Evolutionary conservation across 139 green algal species (phyloP), one percentile per base, ranked within the genome.

Genomic region (Chlamydomonas sphaeroides): DNA sequence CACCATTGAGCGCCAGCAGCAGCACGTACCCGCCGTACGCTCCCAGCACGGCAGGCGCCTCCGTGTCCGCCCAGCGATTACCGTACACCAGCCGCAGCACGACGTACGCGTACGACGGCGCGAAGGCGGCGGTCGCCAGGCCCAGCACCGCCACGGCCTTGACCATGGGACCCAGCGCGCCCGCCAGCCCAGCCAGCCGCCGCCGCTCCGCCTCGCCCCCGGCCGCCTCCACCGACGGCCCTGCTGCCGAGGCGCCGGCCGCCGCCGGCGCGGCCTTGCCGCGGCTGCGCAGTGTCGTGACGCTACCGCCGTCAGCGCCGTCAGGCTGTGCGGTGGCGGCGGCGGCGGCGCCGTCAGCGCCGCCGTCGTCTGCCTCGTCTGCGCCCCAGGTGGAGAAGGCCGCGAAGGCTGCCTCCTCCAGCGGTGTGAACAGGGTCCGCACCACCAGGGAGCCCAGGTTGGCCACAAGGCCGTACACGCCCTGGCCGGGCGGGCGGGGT

Each of bases 351-450:
- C 45, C 30, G 68, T 48, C 41, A 48, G 48, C 8, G 68, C 11
- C 25, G 49, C 70, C 33, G 25, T 32, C 35, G 6, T 14, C 10
- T 18, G 38, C 65, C 4, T 41, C 66, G 20, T 48, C 39, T 20
- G 36, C 61, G 26, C 76, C 76, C 76, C 79, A 91, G 53, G 87
- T 88, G 76, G 85, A 92, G 81, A 98, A 98, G 0, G 95, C 85
- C 33, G 91, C 76, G 56, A 98, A 98, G 23, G 94, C 94, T 21
- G 93, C 93, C 78, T 98, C 95, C 79, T 98, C 95, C 26, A 97
- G 73, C 2, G 95, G 95, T 70, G 95, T 90, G 69, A 98, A 96
- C 68, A 97, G 74, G 14, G 92, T 95, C 39, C 95, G 88, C 42
- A 98, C 95, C 28, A 96, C 90, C 65, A 98, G 84, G 32, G 89